Base-by-base conservation (phyloP, 2,329 filamentous ascomycete genomes). In the Colletotrichum sp. region DNA sequence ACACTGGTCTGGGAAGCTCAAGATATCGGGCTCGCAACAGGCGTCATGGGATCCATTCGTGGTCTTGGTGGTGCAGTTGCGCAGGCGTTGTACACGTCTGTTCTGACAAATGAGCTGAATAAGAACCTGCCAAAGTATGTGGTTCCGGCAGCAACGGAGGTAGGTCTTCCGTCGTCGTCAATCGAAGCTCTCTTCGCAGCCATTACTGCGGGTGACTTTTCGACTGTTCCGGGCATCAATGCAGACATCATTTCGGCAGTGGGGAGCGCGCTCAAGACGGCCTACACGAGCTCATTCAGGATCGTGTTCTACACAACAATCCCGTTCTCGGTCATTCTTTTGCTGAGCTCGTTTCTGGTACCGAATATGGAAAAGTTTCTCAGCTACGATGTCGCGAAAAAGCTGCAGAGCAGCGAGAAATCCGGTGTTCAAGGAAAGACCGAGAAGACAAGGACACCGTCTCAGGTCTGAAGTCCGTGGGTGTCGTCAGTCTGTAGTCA, bases 1-100 rank as follows among this genome's bases (percentile, higher is more conserved):
- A 85, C 86, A 3, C 82, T 87, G 12, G 83, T 89, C 56, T 87
- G 84, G 79, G 86, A 86, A 72, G 81, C 87, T 7, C 84, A 87
- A 76, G 87, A 88, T 75, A 87, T 88, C 59, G 86, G 87, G 18
- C 82, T 88, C 18, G 86, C 79, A 69, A 85, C 77, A 7, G 87
- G 87, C 21, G 83, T 87, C 26, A 84, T 88, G 34, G 86, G 87
- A 13, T 86, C 84, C 24, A 87, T 89, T 71, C 85, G 87, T 34
- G 85, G 84, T 6, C 82, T 84, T 4, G 84, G 84, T n/a, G 84
- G 83, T 32, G 82, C 84, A 38, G 79, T 87, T 18, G 81, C 83
- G 2, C 82, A 82, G 66, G 81, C 83, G 28, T 76, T 86, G 48
- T 86, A 85, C 77, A 74, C 79, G 9, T 83, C 82, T n/a, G 78